Percentiles rank a stretch among this genome's conserved stretches.
Conservation (phyloP, 2,329 filamentous ascomycete species). For the Aspergillus fijiensis region DNA sequence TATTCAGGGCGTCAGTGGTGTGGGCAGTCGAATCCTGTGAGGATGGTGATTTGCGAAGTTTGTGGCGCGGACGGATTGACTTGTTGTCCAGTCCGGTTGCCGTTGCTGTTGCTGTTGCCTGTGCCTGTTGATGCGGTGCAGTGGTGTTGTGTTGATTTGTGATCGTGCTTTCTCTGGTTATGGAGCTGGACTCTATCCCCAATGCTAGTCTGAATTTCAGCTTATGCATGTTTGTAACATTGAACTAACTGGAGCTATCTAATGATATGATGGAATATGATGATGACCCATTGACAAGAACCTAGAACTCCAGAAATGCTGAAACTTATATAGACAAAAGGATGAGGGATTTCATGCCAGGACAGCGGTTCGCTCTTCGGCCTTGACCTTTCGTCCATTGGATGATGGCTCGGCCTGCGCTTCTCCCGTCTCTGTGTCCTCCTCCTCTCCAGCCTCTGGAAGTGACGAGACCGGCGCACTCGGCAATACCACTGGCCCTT, state of each 20-base stretch:
- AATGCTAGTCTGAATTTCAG: conserved; percentile 11
- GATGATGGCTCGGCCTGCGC: conserved; percentile 23
- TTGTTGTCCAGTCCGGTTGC: not conserved
- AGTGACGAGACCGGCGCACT: conserved; percentile 38
- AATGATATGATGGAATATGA: conserved; percentile 4
- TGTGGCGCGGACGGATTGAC: conserved; percentile 20
- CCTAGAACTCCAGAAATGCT: conserved; percentile 30
- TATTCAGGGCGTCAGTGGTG: conserved; percentile 44
- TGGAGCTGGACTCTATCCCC: conserved; percentile 10
- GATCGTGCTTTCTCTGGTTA: conserved; percentile 1
- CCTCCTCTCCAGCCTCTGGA: conserved; percentile 29
- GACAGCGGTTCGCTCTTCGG: conserved; percentile 20
- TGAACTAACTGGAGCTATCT: not conserved
- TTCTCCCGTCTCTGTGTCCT: conserved; percentile 25
- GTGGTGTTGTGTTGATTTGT: not conserved
- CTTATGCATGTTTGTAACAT: conserved; percentile 9
- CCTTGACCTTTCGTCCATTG: conserved; percentile 28
- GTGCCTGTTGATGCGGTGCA: not conserved
- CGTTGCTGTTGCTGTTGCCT: not conserved
- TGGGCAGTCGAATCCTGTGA: conserved; percentile 42
- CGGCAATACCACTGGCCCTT: conserved; percentile 37
- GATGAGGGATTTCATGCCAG: conserved; percentile 9
- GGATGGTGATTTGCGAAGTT: conserved; percentile 19
- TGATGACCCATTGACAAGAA: conserved; percentile 1
- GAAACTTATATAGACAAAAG: not conserved